Evolutionary conservation across 2,329 filamentous ascomycete genomes (phyloP), one percentile per base, ranked within the genome.

Genomic region (Exophiala sp.): DNA sequence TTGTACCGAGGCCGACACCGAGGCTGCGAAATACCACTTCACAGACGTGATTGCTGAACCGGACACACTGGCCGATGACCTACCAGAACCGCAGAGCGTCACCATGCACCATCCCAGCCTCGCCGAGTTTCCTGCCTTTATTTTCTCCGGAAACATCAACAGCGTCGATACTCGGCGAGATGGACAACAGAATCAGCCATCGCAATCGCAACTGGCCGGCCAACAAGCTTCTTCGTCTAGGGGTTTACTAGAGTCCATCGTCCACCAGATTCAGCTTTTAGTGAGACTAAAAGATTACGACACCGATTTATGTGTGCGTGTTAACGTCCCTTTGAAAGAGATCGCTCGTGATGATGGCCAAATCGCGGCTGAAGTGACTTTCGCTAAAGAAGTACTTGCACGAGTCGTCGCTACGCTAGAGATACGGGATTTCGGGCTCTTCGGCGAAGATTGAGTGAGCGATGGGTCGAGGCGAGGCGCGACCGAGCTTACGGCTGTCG

Each of bases 291-390:
- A 86, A 70, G 79, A 82, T 64, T 79, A 91, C 67, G 78, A 77
- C 53, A 92, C 91, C 1, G 92, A 97, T 71, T 74, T 97, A 36
- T 75, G 96, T 43, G 83, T 96, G 58, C 88, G 88, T 38, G 83
- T 96, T 66, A 96, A 96, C 71, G 88, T 95, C 44, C 92, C 91
- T 24, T 87, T 94, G 69, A 85, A 86, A 7, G 85, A 89, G 32
- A 82, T 92, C 52, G 84, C 84, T 12, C 84, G 88, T 60, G 85
- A 89, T 64, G 86, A 52, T 4, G 85, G 32, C 11, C 14, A 43
- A 47, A 79, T 86, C 63, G 81, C 80, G 5, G 80, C 86, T 35
- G 86, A 89, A 67, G 84, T 87, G 66, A 83, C 73, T 64, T 40
- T 68, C 44, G 73, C 68, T 8, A 61, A 63, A 44, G 67, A 65